These are phyloP conservation scores for Balansia obtecta DNA, from an alignment of 2,329 filamentous ascomycete genomes.

Conservation along the genomic window DNA sequence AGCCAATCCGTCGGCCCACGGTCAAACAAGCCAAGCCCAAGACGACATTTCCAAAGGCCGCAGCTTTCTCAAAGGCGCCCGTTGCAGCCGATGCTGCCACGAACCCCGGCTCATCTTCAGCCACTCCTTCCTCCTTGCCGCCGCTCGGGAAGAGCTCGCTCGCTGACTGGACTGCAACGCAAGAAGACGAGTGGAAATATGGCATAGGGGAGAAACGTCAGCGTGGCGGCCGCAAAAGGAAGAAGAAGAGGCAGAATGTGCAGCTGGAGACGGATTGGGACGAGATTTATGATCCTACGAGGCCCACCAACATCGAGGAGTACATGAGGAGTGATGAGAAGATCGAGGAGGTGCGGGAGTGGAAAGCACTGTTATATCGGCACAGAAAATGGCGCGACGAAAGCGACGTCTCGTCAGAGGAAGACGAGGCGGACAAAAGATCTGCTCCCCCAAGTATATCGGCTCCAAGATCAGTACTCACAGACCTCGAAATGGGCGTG, in stretches of 20 bases:
- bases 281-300: conserved; percentile 74
- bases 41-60: conserved; percentile 37
- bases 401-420: conserved; percentile 28
- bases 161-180: conserved; percentile 67
- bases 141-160: conserved; percentile 51
- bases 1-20: conserved; percentile 72
- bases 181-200: conserved; percentile 74
- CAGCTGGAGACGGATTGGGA: conserved; percentile 68
- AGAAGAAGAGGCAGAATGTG: conserved; percentile 50
- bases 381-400: conserved; percentile 40
- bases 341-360: conserved; percentile 66
- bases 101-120: conserved; percentile 11
- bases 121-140: conserved; percentile 18
- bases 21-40: conserved; percentile 47
- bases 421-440: conserved; percentile 22
- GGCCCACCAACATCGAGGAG: conserved; percentile 74
- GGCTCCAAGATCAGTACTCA: background rate
- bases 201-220: conserved; percentile 50
- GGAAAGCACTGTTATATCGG: conserved; percentile 71
- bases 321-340: conserved; percentile 78
- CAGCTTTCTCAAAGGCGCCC: conserved; percentile 20
- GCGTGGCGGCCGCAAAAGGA: conserved; percentile 67
- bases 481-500: background rate
- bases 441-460: conserved; percentile 22
- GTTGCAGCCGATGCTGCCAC: background rate